Evolutionary conservation across 2,329 filamentous ascomycete genomes (phyloP).

Genomic region (Sporothrix protearum): DNA sequence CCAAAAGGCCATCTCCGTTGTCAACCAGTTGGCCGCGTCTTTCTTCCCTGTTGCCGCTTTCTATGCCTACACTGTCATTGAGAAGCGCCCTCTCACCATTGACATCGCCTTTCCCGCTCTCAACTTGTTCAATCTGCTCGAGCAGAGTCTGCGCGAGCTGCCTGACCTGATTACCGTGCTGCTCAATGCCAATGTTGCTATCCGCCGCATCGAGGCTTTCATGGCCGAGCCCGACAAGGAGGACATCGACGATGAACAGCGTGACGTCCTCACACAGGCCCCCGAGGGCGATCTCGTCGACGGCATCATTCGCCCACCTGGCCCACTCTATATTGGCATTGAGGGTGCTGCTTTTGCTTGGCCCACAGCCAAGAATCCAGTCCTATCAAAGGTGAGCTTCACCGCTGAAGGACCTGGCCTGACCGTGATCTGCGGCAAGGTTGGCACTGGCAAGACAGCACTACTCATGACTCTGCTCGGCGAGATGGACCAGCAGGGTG

Average conservation of each 20-base stretch:
- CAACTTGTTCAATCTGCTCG: conserved; percentile 73
- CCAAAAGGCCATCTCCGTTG: conserved; percentile 59
- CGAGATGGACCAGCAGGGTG: conserved; percentile 63
- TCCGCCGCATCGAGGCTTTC: conserved; percentile 77
- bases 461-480: conserved; percentile 57
- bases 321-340: conserved; percentile 49
- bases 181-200: conserved; percentile 77
- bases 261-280: conserved; percentile 25
- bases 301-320: conserved; percentile 23
- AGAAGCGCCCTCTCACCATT: conserved; percentile 64
- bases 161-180: conserved; percentile 72
- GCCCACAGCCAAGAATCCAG: conserved; percentile 61
- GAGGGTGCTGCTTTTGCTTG: conserved; percentile 70
- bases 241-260: conserved; percentile 41
- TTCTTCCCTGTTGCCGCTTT: conserved; percentile 79
- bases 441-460: conserved; percentile 60
- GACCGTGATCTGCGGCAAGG: conserved; percentile 56
- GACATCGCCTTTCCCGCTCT: conserved; percentile 85
- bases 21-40: conserved; percentile 68
- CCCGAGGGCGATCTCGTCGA: conserved; percentile 15
- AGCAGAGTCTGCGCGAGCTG: conserved; percentile 68
- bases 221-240: conserved; percentile 81
- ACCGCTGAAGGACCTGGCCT: conserved; percentile 49
- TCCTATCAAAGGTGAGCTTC: conserved; percentile 45
- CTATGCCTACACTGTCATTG: conserved; percentile 72